These are phyloP conservation scores for Fragaria vesca DNA, from an alignment of 306 rosid species.

Conservation along the genomic window DNA sequence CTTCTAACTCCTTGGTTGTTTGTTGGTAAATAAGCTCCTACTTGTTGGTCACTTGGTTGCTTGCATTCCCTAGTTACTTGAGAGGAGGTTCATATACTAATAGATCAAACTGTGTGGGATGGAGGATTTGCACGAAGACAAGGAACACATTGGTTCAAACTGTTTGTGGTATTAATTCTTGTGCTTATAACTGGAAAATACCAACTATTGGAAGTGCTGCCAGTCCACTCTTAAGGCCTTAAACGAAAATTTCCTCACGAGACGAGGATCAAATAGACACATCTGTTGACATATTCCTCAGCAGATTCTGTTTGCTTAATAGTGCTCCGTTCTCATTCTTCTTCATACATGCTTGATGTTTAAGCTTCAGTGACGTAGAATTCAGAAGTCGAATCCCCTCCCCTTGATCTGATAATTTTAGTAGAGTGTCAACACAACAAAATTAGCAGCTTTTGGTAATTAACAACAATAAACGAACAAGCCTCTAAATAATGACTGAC, in stretches of 20 bases:
- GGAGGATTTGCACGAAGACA: neutral
- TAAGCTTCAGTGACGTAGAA: neutral
- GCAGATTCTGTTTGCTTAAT: neutral
- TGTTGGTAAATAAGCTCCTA: neutral
- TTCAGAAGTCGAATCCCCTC: neutral
- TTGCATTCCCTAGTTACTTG: neutral
- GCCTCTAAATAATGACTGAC: neutral
- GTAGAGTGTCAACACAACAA: neutral
- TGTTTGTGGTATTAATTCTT: too few relatives aligned
- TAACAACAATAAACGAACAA: neutral
- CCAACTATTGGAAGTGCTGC: too few relatives aligned
- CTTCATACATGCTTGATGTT: neutral
- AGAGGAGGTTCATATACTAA: neutral
- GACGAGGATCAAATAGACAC: neutral
- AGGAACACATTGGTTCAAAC: neutral
- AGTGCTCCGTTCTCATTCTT: neutral
- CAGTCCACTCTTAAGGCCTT: neutral
- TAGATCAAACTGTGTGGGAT: neutral
- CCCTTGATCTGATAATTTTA: too few relatives aligned
- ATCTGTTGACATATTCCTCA: neutral
- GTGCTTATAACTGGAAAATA: too few relatives aligned
- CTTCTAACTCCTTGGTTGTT: neutral
- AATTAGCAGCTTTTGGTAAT: neutral
- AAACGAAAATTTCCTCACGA: neutral
- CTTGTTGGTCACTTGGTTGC: neutral